Conservation (phyloP, 257 asterid genomes). For the Apocynum venetum region DNA sequence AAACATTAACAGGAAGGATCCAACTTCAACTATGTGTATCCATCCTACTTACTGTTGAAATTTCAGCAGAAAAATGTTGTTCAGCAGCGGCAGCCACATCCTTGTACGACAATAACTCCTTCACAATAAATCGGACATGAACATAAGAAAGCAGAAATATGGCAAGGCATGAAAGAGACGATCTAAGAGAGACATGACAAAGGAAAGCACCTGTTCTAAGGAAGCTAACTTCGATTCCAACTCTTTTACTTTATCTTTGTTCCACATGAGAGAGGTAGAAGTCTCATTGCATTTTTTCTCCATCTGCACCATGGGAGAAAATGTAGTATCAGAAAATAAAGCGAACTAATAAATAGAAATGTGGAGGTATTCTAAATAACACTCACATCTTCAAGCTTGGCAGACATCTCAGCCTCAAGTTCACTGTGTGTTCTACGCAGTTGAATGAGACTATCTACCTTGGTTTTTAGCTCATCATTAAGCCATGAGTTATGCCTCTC, state of each 20-base stretch:
- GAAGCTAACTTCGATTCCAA: constrained; percentile 75
- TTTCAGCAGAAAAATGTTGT: constrained; percentile 66
- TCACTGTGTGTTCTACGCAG: constrained; percentile 63
- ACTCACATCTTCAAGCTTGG: constrained; percentile 71
- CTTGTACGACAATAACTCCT: constrained; percentile 72
- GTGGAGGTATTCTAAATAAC: neutral
- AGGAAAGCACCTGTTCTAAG: constrained; percentile 53
- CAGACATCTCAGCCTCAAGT: constrained; percentile 73
- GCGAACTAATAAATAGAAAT: neutral
- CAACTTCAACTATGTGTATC: neutral
- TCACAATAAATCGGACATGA: constrained; percentile 16
- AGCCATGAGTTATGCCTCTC: constrained; percentile 93
- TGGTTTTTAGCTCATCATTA: constrained; percentile 72
- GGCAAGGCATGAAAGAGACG: neutral
- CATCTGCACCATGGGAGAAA: constrained; percentile 32
- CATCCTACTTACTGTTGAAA: constrained; percentile 57
- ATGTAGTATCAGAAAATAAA: neutral
- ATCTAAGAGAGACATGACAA: constrained; percentile 12
- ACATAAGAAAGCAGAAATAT: constrained; percentile 5
- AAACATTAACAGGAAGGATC: neutral
- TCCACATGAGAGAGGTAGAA: constrained; percentile 46
- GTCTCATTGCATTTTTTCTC: constrained; percentile 60
- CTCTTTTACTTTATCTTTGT: constrained; percentile 64
- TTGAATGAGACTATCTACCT: constrained; percentile 56
- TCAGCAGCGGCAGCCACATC: constrained; percentile 67